Evolutionary conservation across 208 protist species (phyloP), one percentile per base, ranked within the genome.

Genomic region (Novymonas esmeraldas): DNA sequence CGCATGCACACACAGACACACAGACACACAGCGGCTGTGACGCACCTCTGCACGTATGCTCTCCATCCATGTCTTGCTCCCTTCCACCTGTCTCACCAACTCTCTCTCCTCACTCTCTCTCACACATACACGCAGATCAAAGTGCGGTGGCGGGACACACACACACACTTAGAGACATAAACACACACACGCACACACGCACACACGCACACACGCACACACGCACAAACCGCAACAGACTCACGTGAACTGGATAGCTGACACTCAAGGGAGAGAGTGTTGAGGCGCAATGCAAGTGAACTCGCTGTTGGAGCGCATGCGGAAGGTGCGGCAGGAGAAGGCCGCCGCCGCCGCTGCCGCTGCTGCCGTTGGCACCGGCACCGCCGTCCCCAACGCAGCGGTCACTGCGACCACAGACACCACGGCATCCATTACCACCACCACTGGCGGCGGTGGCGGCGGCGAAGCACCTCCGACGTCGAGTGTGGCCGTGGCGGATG

Each of bases 241-340:
- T n/a, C n/a, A n/a, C n/a, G n/a, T n/a, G n/a, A n/a, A n/a, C n/a
- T n/a, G n/a, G n/a, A n/a, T n/a, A n/a, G n/a, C n/a, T n/a, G n/a
- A n/a, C n/a, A n/a, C n/a, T n/a, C n/a, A n/a, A n/a, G n/a, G n/a
- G n/a, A n/a, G n/a, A n/a, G n/a, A n/a, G n/a, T n/a, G n/a, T n/a
- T n/a, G n/a, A n/a, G n/a, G 28, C 28, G 36, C 36, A 16, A 70
- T 71, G 61, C 56, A 73, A 44, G 67, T 79, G 62, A 79, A 68
- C 51, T 69, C 66, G 16, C 31, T 81, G 4, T 57, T 85, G 18
- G 79, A 85, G 62, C 64, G 67, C 13, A 79, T 85, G 70, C 74
- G 79, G 36, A 77, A 76, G 70, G 59, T 74, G 66, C 70, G 70
- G 22, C 75, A 85, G 60, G 67, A 81, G 64, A 69, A 67, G 42